Conservation (phyloP, 768 basidiomycete genomes). For the Amanita muscaria region DNA sequence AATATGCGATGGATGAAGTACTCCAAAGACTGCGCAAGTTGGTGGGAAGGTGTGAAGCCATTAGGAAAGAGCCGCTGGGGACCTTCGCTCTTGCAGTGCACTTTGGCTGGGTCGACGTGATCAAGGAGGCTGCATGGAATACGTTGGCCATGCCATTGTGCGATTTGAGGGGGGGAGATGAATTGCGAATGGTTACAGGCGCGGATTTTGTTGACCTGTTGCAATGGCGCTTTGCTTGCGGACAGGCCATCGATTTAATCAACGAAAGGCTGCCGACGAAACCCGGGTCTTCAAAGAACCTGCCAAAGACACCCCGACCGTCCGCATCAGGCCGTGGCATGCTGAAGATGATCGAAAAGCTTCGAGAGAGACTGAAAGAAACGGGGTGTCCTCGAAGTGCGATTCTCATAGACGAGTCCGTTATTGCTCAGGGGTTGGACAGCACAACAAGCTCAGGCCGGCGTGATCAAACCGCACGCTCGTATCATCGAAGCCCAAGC, state of each 20-base stretch:
- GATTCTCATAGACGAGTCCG: neutral
- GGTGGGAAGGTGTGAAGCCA: neutral
- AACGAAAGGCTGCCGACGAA: no score
- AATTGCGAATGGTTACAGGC: neutral
- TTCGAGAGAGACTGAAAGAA: neutral
- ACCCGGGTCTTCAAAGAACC: no score
- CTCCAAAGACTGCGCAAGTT: neutral
- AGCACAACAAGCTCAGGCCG: no score
- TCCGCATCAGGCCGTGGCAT: no score
- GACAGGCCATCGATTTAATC: no score
- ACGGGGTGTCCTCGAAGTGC: neutral
- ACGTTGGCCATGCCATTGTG: neutral
- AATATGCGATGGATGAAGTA: slow-evolving; percentile 3
- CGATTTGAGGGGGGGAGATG: neutral
- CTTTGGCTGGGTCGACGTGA: neutral
- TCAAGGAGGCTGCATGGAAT: neutral
- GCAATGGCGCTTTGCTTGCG: neutral
- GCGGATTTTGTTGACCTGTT: neutral
- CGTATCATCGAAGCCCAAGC: no score
- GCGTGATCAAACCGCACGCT: no score
- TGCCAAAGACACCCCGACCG: no score
- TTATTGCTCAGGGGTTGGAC: no score
- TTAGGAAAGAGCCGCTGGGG: neutral
- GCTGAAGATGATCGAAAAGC: neutral
- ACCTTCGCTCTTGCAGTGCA: neutral